Evolutionary conservation across 2,329 filamentous ascomycete genomes (phyloP).

Genomic region (Rugonectria rugulosa): DNA sequence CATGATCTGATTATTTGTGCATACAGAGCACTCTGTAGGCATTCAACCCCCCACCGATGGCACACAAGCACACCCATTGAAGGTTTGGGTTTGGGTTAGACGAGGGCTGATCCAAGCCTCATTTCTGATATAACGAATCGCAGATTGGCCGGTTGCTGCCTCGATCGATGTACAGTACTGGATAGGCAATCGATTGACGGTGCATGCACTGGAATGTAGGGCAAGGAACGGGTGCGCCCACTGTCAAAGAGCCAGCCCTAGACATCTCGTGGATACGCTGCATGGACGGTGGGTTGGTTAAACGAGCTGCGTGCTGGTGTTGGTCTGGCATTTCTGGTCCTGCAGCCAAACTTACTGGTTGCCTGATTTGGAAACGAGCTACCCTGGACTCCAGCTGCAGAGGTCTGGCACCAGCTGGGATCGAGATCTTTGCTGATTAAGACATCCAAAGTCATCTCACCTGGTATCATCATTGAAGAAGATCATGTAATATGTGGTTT

Average conservation of each 20-base stretch:
- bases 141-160: neutral
- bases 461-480: too few relatives aligned
- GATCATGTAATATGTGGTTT: too few relatives aligned
- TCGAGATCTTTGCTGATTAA: neutral
- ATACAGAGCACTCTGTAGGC: neutral
- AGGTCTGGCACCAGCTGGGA: neutral
- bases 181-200: conserved; percentile 19
- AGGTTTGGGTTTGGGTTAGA: neutral
- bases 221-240: neutral
- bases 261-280: neutral
- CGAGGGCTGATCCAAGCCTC: conserved; percentile 4
- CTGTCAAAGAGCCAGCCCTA: too few relatives aligned
- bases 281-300: neutral
- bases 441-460: neutral
- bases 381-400: neutral
- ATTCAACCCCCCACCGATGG: neutral
- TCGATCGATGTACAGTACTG: neutral
- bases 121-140: neutral
- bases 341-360: neutral
- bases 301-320: neutral
- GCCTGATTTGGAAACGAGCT: conserved; percentile 11
- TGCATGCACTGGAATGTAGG: neutral
- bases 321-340: neutral
- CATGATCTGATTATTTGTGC: conserved; percentile 24
- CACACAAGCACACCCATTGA: conserved; percentile 1